A percentile compares a stretch with the other conserved stretches of the same genome.
phyloP scores from a whole-genome alignment of 345 rosid genomes.

The Jatropha curcas region DNA sequence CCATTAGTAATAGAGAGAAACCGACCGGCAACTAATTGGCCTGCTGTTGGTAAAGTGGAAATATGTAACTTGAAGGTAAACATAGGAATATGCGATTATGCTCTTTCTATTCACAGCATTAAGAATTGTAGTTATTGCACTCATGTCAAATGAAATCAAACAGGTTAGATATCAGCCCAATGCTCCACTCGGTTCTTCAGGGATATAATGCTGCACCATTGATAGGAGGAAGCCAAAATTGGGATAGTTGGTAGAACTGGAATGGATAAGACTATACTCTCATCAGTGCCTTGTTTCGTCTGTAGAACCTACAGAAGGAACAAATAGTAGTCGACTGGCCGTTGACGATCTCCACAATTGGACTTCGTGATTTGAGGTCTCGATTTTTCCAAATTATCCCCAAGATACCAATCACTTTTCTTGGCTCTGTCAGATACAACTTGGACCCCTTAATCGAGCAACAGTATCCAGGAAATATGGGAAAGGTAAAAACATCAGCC shows the following conservation, averaged over 20 bases:
- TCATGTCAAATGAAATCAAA: neutral
- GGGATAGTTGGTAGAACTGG: conserved; percentile 30
- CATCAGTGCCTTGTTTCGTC: conserved; percentile 21
- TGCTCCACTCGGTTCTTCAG: conserved; percentile 22
- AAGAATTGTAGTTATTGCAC: neutral
- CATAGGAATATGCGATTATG: neutral
- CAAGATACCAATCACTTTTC: conserved; percentile 26
- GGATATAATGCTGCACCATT: conserved; percentile 23
- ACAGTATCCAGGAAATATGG: conserved; percentile 52
- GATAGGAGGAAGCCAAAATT: conserved; percentile 25
- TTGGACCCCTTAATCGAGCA: conserved; percentile 31
- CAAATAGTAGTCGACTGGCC: conserved; percentile 19
- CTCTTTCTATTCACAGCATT: neutral
- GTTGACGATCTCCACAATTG: conserved; percentile 27
- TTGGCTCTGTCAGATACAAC: conserved; percentile 29
- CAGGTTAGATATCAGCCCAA: conserved; percentile 24
- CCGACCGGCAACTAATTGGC: conserved; percentile 22
- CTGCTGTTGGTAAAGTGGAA: conserved; percentile 23
- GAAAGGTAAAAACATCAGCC: too few relatives aligned
- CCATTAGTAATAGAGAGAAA: conserved; percentile 21
- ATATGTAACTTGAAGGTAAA: conserved; percentile 23
- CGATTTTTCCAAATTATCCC: conserved; percentile 20
- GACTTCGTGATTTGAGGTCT: conserved; percentile 28
- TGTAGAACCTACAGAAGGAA: conserved; percentile 31
- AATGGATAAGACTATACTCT: conserved; percentile 32